These are phyloP conservation scores for Dendrobium huoshanense DNA, from an alignment of 106 monocot genomes.

Conservation along the genomic window DNA sequence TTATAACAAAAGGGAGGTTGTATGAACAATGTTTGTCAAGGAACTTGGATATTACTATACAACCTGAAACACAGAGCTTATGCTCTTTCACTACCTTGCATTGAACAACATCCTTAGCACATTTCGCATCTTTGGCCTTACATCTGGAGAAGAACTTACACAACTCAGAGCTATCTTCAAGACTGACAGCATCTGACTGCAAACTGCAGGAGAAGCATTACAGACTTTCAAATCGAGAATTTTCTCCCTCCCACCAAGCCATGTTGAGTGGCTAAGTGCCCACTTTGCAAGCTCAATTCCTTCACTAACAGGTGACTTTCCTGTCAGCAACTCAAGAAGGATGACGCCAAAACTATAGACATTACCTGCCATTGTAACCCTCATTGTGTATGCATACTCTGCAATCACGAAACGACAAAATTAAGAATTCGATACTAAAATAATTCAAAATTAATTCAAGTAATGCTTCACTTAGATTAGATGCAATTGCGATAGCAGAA, in stretches of 20 bases:
- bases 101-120: too few relatives aligned
- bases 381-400: slow-evolving; percentile 82
- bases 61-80: too few relatives aligned
- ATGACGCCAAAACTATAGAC: slow-evolving; percentile 41
- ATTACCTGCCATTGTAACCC: slow-evolving; percentile 50
- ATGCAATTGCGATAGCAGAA: too few relatives aligned
- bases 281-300: slow-evolving; percentile 40
- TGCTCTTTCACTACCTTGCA: too few relatives aligned
- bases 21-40: too few relatives aligned
- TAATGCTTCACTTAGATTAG: too few relatives aligned
- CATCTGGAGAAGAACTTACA: slow-evolving; percentile 33
- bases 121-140: slow-evolving; percentile 42
- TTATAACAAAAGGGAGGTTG: too few relatives aligned
- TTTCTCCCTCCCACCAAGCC: too few relatives aligned
- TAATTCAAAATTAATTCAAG: too few relatives aligned
- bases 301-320: slow-evolving; percentile 40
- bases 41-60: too few relatives aligned
- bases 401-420: slow-evolving; percentile 16
- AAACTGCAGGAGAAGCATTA: slow-evolving; percentile 22
- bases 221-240: slow-evolving; percentile 37
- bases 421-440: too few relatives aligned
- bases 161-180: slow-evolving; percentile 58
- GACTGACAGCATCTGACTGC: slow-evolving; percentile 57
- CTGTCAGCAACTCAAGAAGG: slow-evolving; percentile 42
- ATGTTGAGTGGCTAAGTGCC: too few relatives aligned